Base-by-base conservation (phyloP, 2,329 filamentous ascomycete genomes). In the Talaromyces amestolkiae region DNA sequence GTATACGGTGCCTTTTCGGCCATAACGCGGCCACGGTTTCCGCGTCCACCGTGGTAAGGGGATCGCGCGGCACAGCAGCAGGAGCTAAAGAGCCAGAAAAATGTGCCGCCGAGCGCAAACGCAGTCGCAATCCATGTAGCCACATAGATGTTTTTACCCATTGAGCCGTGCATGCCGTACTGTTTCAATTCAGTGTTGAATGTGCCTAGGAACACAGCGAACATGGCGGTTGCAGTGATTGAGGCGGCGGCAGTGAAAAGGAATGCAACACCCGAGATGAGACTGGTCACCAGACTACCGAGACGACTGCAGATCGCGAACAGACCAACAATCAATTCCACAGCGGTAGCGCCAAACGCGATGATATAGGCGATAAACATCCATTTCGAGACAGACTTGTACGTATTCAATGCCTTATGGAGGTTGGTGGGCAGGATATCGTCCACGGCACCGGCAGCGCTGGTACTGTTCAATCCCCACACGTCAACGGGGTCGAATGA, bases 41-140 rank as follows among this genome's bases (percentile, higher is more conserved):
- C 67, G 53, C 74, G 71, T 68, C 81, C 79, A 62, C 74, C 75
- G 67, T 76, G 80, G 73, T 80, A 82, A 33, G 81, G 79, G 63
- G 80, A 83, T 71, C 84, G 83, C 56, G 92, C 91, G 71, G 86
- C 88, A 84, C 93, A 97, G 87, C 93, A 98, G 89, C 94, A 98
- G 73, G 91, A 86, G 78, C 89, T 92, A 77, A 96, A 87, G 74
- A 93, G 81, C 94, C 95, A 98, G 89, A 98, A 97, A 75, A 97
- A 80, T 69, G 86, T 87, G 8, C 90, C 89, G 49, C 78, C 91
- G 39, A 95, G 75, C 68, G 90, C 89, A 75, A 96, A 93, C 33
- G 86, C 91, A 45, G 89, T 89, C 51, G 89, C 89, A 67, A 98
- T 83, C 92, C 93, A 97, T 72, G 90, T 86, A 22, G 88, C 80